A percentile compares a stretch with the other conserved stretches of the same genome.
Evolutionary conservation across 768 basidiomycete genomes (phyloP).

Genomic region (Omphalotus guepiniiformis): DNA sequence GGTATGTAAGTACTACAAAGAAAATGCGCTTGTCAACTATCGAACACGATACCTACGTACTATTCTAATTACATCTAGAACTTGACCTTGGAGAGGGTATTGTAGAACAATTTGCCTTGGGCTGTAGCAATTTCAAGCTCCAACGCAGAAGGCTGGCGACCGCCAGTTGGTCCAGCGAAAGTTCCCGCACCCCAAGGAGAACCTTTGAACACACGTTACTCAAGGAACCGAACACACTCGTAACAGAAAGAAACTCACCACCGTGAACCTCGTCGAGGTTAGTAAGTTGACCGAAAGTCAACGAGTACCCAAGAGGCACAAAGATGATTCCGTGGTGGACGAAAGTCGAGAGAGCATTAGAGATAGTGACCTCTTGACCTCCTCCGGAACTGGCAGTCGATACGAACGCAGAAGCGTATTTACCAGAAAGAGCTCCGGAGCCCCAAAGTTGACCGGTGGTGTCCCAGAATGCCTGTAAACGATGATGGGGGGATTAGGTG

Average conservation of each 20-base stretch:
- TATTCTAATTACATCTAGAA: slow-evolving; percentile 5
- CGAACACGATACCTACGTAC: no score
- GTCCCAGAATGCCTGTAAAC: slow-evolving; percentile 68
- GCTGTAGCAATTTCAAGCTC: slow-evolving; percentile 44
- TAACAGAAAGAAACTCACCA: slow-evolving; percentile 35
- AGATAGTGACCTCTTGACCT: slow-evolving; percentile 67
- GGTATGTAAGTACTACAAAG: no score
- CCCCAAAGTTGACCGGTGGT: slow-evolving; percentile 65
- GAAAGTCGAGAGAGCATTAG: slow-evolving; percentile 52
- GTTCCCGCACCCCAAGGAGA: slow-evolving; percentile 79
- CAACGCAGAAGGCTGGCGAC: slow-evolving; percentile 42
- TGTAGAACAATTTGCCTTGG: slow-evolving; percentile 54
- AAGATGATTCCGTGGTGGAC: slow-evolving; percentile 70
- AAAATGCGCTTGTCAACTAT: no score
- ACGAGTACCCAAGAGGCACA: slow-evolving; percentile 70
- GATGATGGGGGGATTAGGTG: no score
- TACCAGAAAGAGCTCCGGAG: slow-evolving; percentile 59
- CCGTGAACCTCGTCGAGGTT: slow-evolving; percentile 50
- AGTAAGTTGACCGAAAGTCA: slow-evolving; percentile 36
- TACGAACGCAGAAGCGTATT: slow-evolving; percentile 72
- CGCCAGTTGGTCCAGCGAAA: slow-evolving; percentile 41
- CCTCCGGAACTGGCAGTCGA: slow-evolving; percentile 72
- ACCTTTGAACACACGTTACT: slow-evolving; percentile 36
- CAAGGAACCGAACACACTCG: background rate
- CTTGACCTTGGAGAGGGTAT: slow-evolving; percentile 36